phyloP scores from a whole-genome alignment of 306 rosid species.

The Fagus sylvatica region DNA sequence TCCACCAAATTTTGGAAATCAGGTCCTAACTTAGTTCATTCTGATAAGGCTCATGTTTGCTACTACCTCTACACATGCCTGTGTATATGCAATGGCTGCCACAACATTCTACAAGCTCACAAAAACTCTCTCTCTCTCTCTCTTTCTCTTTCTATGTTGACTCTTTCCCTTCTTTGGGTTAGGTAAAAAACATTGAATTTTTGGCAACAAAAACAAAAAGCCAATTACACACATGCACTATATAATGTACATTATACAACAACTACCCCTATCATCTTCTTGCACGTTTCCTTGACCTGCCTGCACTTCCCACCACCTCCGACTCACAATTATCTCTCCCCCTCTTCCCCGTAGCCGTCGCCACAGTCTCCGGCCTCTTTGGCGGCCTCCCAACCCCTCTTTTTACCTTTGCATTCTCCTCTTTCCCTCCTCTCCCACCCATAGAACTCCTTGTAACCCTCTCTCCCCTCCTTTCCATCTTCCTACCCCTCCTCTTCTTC shows the following conservation, averaged over 20 bases:
- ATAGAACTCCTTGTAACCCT: conserved; percentile 27
- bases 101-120: conserved; percentile 26
- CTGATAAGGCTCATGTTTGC: neutral
- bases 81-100: conserved; percentile 26
- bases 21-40: no score
- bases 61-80: neutral
- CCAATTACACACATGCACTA: conserved; percentile 4
- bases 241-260: conserved; percentile 37
- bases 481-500: conserved; percentile 15
- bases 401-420: conserved; percentile 31
- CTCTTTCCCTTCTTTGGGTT: conserved; percentile 8
- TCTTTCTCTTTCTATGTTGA: neutral
- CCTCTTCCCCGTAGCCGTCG: conserved; percentile 10
- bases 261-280: conserved; percentile 34
- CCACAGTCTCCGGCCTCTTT: conserved; percentile 25
- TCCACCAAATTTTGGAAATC: no score
- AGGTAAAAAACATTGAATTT: neutral
- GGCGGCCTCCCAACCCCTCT: conserved; percentile 50
- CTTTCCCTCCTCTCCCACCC: conserved; percentile 15
- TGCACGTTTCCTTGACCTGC: conserved; percentile 42
- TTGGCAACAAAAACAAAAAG: neutral
- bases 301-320: conserved; percentile 26
- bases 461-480: conserved; percentile 4
- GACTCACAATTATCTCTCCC: conserved; percentile 29
- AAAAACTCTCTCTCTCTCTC: neutral